Evolutionary conservation across 495 filamentous ascomycete species (phyloP).

Genomic region (Penicillium canariense): DNA sequence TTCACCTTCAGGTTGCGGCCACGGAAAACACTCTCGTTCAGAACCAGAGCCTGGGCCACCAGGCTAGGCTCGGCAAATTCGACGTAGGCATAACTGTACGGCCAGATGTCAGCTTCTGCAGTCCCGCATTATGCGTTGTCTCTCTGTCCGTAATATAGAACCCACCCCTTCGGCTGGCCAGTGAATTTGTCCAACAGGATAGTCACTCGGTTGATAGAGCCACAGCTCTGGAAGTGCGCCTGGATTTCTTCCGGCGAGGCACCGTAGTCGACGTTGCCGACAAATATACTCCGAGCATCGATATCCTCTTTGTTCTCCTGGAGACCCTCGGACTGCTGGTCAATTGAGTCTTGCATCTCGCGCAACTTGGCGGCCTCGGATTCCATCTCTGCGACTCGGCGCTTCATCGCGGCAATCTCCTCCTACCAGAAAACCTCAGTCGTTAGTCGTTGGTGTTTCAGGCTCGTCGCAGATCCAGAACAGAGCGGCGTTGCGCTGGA

Average conservation of each 20-base stretch:
- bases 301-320: constrained; percentile 95
- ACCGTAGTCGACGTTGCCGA: constrained; percentile 98
- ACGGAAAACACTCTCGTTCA: constrained; percentile 96
- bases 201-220: constrained; percentile 96
- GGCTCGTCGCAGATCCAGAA: not conserved
- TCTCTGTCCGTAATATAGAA: not conserved
- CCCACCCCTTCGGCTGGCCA: constrained; percentile 96
- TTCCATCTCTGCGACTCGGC: constrained; percentile 97
- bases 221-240: constrained; percentile 96
- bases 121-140: not conserved
- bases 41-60: constrained; percentile 86
- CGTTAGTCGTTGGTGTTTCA: constrained; percentile 3
- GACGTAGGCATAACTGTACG: constrained; percentile 89
- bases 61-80: constrained; percentile 95
- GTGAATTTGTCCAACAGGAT: constrained; percentile 98
- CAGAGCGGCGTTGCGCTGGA: constrained; percentile 1
- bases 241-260: constrained; percentile 98
- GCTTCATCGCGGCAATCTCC: constrained; percentile 98
- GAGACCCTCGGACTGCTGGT: constrained; percentile 77
- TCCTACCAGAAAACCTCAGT: constrained; percentile 51
- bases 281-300: constrained; percentile 93
- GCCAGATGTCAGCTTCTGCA: not conserved
- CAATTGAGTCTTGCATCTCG: constrained; percentile 91
- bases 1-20: constrained; percentile 89
- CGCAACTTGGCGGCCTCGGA: constrained; percentile 92